Base-by-base conservation (phyloP, 1,284 basidiomycete species). In the Ustilago xerochloae region DNA sequence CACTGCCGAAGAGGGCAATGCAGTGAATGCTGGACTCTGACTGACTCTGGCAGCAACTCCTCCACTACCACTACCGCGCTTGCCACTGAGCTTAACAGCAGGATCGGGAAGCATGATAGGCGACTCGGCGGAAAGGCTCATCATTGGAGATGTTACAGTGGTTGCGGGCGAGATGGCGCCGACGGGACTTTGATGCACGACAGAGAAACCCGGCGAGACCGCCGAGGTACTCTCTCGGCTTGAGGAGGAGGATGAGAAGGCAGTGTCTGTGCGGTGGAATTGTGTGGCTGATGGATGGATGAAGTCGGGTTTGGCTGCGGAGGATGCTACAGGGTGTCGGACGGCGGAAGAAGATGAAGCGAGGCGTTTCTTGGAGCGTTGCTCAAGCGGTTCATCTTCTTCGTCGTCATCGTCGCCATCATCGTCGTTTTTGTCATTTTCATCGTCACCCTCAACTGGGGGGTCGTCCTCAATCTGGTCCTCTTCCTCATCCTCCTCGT, bases 101-200 rank as follows among this genome's bases (percentile, higher is more conserved):
- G 72, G 55, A 9, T 61, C 73, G 24, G 63, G 59, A 5, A 61
- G 63, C 36, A 78, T 50, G 51, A 78, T 77, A 26, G 77, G 77
- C 29, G 73, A 76, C 41, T 77, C 74, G 33, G 74, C 67, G 20
- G 61, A 65, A 5, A 78, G 65, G 24, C 64, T 69, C 77, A 78
- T 78, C 70, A 78, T 70, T 12, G 77, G 77, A 9, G 77, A 78
- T 3, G 69, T 66, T 16, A 76, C 32, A 7, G 69, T 68, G 6
- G 73, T 76, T 2, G 62, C 58, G 3, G 69, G 62, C 2, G 64
- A 67, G 22, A 71, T 33, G n/a, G 63, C 36, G 30, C 45, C 43
- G 13, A 38, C 50, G 0, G 66, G 63, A 15, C 47, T 56, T 3
- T 41, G 41, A 6, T 69, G 61, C 36, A 65, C 29, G 54, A 57